phyloP scores from a whole-genome alignment of 1,284 basidiomycete genomes.

The Xerocomus minutiporus region DNA sequence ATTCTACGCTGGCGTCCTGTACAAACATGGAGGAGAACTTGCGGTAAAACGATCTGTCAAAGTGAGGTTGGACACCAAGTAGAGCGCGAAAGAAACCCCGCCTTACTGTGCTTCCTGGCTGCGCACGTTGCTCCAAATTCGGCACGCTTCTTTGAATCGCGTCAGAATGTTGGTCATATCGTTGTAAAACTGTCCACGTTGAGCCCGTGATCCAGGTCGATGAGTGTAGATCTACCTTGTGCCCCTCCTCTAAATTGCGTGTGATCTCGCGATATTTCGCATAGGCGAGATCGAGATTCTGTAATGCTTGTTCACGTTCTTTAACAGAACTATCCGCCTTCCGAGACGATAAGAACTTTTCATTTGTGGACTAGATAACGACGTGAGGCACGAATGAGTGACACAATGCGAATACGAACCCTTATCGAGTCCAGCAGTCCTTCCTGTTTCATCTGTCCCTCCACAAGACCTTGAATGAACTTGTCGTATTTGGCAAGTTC shows the following conservation, averaged over 20 bases:
- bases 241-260: slow-evolving; percentile 83
- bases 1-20: slow-evolving; percentile 17
- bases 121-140: slow-evolving; percentile 67
- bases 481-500: slow-evolving; percentile 80
- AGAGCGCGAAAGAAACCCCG: neutral
- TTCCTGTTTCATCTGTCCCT: slow-evolving; percentile 59
- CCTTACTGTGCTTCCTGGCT: slow-evolving; percentile 52
- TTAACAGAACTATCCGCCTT: slow-evolving; percentile 76
- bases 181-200: slow-evolving; percentile 71
- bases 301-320: slow-evolving; percentile 80
- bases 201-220: neutral
- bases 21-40: slow-evolving; percentile 39
- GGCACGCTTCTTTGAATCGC: slow-evolving; percentile 73
- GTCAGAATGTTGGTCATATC: slow-evolving; percentile 67
- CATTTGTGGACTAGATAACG: slow-evolving; percentile 58
- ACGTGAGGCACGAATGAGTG: neutral
- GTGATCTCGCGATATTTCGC: slow-evolving; percentile 86
- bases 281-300: slow-evolving; percentile 85
- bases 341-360: slow-evolving; percentile 74
- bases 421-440: slow-evolving; percentile 64
- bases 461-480: slow-evolving; percentile 62
- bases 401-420: slow-evolving; percentile 39
- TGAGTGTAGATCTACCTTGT: slow-evolving; percentile 52
- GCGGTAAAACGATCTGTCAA: slow-evolving; percentile 37
- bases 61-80: neutral